Conservation (phyloP, 169 alveolate genomes). For the Cyclospora cayetanensis region DNA sequence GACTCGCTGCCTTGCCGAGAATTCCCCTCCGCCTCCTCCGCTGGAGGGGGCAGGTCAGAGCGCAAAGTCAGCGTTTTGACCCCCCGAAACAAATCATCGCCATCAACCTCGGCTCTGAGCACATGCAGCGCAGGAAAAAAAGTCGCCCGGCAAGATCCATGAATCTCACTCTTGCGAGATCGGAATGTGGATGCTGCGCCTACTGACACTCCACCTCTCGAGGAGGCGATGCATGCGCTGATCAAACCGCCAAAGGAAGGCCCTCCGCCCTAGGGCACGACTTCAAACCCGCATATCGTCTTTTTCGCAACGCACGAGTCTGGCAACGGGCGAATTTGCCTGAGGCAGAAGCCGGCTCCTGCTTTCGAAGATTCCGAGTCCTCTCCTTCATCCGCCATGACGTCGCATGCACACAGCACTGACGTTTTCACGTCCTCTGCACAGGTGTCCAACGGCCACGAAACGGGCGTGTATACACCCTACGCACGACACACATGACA, state of each 20-base stretch:
- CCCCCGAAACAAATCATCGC: conserved; percentile 38
- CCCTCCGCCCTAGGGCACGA: too few relatives aligned
- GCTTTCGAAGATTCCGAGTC: neutral
- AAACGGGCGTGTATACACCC: conserved; percentile 69
- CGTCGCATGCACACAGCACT: conserved; percentile 79
- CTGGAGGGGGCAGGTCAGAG: neutral
- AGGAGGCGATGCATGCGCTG: too few relatives aligned
- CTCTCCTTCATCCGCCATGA: conserved; percentile 75
- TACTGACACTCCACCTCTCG: too few relatives aligned
- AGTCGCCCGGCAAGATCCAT: neutral
- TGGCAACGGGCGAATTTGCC: conserved; percentile 62
- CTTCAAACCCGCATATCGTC: too few relatives aligned
- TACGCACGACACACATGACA: neutral
- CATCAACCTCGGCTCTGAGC: conserved; percentile 61
- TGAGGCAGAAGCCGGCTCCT: conserved; percentile 19
- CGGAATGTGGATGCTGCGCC: too few relatives aligned
- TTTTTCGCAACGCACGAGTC: conserved; percentile 55
- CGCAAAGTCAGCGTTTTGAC: conserved; percentile 27
- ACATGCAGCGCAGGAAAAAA: neutral
- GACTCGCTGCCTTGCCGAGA: neutral
- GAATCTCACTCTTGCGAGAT: too few relatives aligned
- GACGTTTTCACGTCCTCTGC: conserved; percentile 72
- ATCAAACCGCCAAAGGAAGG: too few relatives aligned
- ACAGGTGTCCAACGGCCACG: conserved; percentile 72
- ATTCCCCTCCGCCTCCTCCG: neutral